Evolutionary conservation across 495 filamentous ascomycete species (phyloP).

Genomic region (Lasiosphaeriaceae sp.): DNA sequence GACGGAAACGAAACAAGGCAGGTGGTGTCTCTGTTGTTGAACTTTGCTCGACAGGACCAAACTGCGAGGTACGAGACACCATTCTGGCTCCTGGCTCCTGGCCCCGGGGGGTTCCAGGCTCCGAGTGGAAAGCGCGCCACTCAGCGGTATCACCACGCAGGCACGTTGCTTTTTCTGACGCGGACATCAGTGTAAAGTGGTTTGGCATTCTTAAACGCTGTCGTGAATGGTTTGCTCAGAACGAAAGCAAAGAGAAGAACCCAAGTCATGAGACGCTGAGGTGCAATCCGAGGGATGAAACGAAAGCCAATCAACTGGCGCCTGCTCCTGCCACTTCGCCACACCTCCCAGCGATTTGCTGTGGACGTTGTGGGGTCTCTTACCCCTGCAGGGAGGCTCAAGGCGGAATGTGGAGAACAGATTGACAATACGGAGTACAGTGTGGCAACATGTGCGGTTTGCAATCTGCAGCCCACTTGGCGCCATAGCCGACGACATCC

Average conservation of each 20-base stretch:
- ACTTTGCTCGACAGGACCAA: too few relatives aligned
- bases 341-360: background rate
- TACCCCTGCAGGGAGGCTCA: background rate
- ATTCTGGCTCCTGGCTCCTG: too few relatives aligned
- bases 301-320: slow-evolving; percentile 11
- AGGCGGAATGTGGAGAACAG: background rate
- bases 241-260: background rate
- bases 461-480: too few relatives aligned
- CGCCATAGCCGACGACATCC: too few relatives aligned
- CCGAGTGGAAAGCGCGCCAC: background rate
- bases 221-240: background rate
- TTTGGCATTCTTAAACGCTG: background rate
- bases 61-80: too few relatives aligned
- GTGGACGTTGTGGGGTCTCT: background rate
- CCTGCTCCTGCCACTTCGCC: background rate
- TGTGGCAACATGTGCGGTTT: background rate
- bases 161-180: background rate
- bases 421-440: background rate
- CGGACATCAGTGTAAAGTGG: background rate
- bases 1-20: too few relatives aligned
- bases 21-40: too few relatives aligned
- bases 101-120: too few relatives aligned
- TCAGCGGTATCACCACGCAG: background rate
- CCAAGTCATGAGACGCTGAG: background rate
- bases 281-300: background rate